A percentile compares a stretch with the other conserved stretches of the same genome.
Evolutionary conservation across 2,329 filamentous ascomycete species (phyloP).

Genomic region (Calonectria naviculata): DNA sequence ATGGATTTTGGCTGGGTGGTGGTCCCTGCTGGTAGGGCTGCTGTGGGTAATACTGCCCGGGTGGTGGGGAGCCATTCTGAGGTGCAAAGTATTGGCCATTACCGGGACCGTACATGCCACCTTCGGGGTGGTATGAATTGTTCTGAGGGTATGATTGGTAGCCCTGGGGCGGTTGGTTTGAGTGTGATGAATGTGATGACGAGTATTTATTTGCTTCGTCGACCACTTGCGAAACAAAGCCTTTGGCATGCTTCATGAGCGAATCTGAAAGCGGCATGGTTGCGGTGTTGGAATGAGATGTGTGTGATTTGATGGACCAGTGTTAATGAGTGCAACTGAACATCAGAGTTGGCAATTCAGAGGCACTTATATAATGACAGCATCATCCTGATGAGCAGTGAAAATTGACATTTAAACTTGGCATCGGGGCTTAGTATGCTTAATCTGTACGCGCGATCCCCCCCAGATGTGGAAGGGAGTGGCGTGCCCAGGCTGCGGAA

Average conservation of each 20-base stretch:
- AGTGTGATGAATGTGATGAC: background rate
- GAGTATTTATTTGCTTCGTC: background rate
- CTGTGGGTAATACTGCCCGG: background rate
- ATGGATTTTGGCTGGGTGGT: background rate
- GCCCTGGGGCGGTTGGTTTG: background rate
- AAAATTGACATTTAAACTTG: background rate
- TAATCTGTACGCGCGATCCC: background rate
- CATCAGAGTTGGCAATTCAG: background rate
- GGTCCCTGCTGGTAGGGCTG: background rate
- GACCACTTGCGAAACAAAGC: background rate
- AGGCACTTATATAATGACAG: background rate
- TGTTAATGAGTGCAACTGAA: too few species aligned
- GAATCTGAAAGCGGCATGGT: background rate
- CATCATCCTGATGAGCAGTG: background rate
- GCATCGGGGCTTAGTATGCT: background rate
- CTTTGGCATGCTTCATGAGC: background rate
- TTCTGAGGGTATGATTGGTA: background rate
- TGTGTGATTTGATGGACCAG: background rate
- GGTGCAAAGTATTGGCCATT: background rate
- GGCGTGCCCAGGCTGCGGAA: background rate
- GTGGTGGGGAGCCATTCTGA: background rate
- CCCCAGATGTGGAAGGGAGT: background rate
- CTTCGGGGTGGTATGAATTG: background rate
- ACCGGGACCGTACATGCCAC: background rate
- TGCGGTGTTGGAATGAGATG: background rate